Conservation (phyloP, 352 stramenopile species). For the Thalassiosira mediterranea region DNA sequence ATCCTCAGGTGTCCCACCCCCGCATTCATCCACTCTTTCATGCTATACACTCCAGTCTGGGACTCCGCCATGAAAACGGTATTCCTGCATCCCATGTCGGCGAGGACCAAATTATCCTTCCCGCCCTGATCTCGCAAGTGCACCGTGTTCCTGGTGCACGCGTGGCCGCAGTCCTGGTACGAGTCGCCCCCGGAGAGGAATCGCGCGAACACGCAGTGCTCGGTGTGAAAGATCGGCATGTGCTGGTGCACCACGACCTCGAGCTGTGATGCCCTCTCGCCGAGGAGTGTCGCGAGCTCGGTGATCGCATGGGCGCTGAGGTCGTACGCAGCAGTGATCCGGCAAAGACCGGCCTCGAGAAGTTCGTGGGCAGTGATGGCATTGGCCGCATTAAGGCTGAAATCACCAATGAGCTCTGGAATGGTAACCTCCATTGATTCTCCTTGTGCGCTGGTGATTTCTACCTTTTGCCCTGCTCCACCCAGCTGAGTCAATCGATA, state of each 20-base stretch:
- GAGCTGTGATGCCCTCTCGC: slow-evolving; percentile 43
- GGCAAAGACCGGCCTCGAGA: slow-evolving; percentile 50
- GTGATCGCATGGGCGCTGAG: slow-evolving; percentile 68
- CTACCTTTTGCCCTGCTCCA: slow-evolving; percentile 43
- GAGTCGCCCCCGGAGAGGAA: slow-evolving; percentile 75
- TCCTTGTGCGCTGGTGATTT: slow-evolving; percentile 20
- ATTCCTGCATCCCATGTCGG: slow-evolving; percentile 82
- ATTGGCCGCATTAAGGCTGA: slow-evolving; percentile 80
- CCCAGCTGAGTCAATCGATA: slow-evolving; percentile 59
- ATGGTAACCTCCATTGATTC: slow-evolving; percentile 59
- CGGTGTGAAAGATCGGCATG: slow-evolving; percentile 81
- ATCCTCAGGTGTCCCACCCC: slow-evolving; percentile 64
- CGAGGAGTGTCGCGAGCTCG: slow-evolving; percentile 57
- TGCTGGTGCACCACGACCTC: slow-evolving; percentile 76
- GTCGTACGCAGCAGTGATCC: slow-evolving; percentile 74
- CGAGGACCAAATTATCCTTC: slow-evolving; percentile 75
- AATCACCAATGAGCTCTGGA: slow-evolving; percentile 74
- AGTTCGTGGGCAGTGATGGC: slow-evolving; percentile 67
- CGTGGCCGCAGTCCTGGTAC: slow-evolving; percentile 79
- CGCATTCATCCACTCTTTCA: slow-evolving; percentile 64
- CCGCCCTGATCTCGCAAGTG: slow-evolving; percentile 75
- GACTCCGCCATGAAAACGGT: slow-evolving; percentile 79
- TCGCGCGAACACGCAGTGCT: slow-evolving; percentile 79
- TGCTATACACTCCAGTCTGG: slow-evolving; percentile 64
- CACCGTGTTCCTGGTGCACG: slow-evolving; percentile 74